A percentile compares a stretch with the other conserved stretches of the same genome.
Evolutionary conservation across 2,329 filamentous ascomycete species (phyloP).

Genomic region (Thelonectria rubi): DNA sequence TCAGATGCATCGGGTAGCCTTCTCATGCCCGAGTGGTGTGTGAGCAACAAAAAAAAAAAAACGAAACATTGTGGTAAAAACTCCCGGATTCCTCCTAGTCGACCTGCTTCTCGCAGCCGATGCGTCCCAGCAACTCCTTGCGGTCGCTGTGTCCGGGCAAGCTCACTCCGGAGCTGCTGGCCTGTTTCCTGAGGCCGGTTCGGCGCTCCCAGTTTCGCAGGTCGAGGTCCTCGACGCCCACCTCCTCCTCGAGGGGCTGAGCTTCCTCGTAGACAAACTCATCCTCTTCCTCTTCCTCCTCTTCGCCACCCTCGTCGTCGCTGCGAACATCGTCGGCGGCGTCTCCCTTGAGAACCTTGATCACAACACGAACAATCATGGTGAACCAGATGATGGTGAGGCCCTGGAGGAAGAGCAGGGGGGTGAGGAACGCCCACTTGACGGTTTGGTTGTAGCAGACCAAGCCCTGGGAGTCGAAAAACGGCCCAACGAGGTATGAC

Average conservation of each 20-base stretch:
- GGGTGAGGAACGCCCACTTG: slow-evolving; percentile 78
- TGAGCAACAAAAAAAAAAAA: slow-evolving; percentile 24
- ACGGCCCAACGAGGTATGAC: slow-evolving; percentile 76
- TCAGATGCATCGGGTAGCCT: background rate
- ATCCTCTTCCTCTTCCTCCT: slow-evolving; percentile 66
- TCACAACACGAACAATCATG: slow-evolving; percentile 86
- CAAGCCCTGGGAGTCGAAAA: slow-evolving; percentile 73
- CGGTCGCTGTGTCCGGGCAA: slow-evolving; percentile 76
- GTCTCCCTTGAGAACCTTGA: slow-evolving; percentile 79
- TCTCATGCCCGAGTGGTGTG: slow-evolving; percentile 1
- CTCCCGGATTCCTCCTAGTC: slow-evolving; percentile 48
- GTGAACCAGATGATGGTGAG: slow-evolving; percentile 89
- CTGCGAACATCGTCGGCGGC: slow-evolving; percentile 87
- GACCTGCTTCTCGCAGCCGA: slow-evolving; percentile 82
- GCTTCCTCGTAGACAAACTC: slow-evolving; percentile 64
- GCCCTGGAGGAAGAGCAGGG: slow-evolving; percentile 80
- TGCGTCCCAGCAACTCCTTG: slow-evolving; percentile 82
- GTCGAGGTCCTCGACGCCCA: slow-evolving; percentile 76
- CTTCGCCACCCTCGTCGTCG: slow-evolving; percentile 77
- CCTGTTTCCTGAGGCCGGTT: slow-evolving; percentile 62
- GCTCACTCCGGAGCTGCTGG: slow-evolving; percentile 67
- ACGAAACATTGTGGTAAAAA: slow-evolving; percentile 28
- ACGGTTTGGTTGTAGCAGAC: slow-evolving; percentile 84
- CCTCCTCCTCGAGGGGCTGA: slow-evolving; percentile 74
- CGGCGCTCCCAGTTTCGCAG: slow-evolving; percentile 71